Percentiles rank a stretch among this genome's conserved stretches.
phyloP scores from a whole-genome alignment of 164 flowering plant species.

The Saururus chinensis region DNA sequence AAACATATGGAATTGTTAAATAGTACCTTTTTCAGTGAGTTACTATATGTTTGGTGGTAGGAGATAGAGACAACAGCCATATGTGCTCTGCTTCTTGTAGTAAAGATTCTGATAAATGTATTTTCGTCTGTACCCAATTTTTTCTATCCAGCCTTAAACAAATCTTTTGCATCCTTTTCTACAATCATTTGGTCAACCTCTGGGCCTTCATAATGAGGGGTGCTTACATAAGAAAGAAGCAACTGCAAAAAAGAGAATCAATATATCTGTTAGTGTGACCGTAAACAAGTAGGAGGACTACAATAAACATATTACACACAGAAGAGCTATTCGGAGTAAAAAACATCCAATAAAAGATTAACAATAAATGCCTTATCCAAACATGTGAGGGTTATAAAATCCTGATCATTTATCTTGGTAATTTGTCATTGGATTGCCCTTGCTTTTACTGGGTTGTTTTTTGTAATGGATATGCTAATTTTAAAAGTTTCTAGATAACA shows the following conservation, averaged over 20 bases:
- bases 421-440: not conserved
- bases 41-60: conserved; percentile 31
- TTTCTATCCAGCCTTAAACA: conserved; percentile 66
- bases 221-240: conserved; percentile 48
- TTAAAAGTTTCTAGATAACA: too few species aligned
- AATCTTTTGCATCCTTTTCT: conserved; percentile 55
- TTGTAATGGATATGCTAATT: too few species aligned
- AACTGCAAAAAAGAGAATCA: conserved; percentile 31
- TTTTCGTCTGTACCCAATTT: conserved; percentile 46
- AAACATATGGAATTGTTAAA: too few species aligned
- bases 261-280: too few species aligned
- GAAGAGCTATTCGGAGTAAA: too few species aligned
- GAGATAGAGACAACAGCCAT: conserved; percentile 45
- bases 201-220: conserved; percentile 59
- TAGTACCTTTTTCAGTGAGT: conserved; percentile 50
- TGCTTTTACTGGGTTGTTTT: too few species aligned
- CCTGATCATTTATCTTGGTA: too few species aligned
- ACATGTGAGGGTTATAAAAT: too few species aligned
- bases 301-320: too few species aligned
- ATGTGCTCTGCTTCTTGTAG: conserved; percentile 66
- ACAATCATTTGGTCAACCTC: conserved; percentile 43
- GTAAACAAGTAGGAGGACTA: too few species aligned
- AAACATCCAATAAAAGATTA: too few species aligned
- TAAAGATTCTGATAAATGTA: conserved; percentile 53
- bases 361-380: too few species aligned